These are phyloP conservation scores for Fragaria ananassa DNA, from an alignment of 306 rosid species.

Conservation along the genomic window DNA sequence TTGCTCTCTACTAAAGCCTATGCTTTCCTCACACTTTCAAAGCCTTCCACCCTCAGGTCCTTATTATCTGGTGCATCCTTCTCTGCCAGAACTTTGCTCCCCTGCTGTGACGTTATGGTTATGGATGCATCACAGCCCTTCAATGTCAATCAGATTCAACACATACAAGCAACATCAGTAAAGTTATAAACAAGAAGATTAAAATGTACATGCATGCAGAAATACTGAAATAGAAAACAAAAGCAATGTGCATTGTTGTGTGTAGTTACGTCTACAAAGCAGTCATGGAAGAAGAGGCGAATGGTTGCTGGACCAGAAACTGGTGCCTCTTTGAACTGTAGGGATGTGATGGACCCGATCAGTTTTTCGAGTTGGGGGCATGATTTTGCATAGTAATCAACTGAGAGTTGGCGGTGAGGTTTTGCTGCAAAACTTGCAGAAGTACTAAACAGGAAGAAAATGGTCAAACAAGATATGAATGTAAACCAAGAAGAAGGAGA, in stretches of 20 bases:
- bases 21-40: conserved; percentile 64
- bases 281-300: conserved; percentile 89
- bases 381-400: conserved; percentile 61
- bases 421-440: conserved; percentile 32
- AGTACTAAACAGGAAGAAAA: conserved; percentile 25
- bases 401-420: conserved; percentile 45
- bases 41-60: conserved; percentile 65
- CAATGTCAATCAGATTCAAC: neutral
- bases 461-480: conserved; percentile 29
- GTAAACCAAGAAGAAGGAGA: conserved; percentile 30
- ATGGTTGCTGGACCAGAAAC: conserved; percentile 88
- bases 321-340: conserved; percentile 76
- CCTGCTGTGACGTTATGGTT: conserved; percentile 50
- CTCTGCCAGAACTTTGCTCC: conserved; percentile 63
- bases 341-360: conserved; percentile 63
- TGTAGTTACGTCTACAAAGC: conserved; percentile 75
- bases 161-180: neutral
- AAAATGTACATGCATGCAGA: conserved; percentile 23
- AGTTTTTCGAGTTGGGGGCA: conserved; percentile 79
- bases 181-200: neutral
- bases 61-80: conserved; percentile 72
- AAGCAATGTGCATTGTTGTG: conserved; percentile 14
- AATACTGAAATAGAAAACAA: conserved; percentile 16
- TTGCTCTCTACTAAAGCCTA: conserved; percentile 74
- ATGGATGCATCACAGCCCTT: conserved; percentile 96